Evolutionary conservation across 352 stramenopile species (phyloP).

Genomic region (Thalassiosira livingstoniorum): DNA sequence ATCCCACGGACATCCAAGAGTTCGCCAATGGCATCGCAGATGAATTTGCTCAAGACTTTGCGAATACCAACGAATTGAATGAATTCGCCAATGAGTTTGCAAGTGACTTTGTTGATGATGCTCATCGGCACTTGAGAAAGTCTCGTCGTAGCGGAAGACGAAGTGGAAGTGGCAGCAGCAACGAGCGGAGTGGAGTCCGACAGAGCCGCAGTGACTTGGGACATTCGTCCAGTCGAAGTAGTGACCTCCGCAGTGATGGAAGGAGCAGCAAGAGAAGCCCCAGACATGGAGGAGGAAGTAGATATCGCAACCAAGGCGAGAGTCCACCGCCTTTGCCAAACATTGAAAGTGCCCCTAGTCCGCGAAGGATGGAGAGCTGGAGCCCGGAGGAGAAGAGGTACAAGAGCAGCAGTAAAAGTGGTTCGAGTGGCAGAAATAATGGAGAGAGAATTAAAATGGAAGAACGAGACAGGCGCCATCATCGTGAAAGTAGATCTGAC

Average conservation of each 20-base stretch:
- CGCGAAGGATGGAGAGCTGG: background rate
- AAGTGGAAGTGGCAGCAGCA: background rate
- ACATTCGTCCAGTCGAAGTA: background rate
- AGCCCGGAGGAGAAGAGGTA: background rate
- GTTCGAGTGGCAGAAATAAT: background rate
- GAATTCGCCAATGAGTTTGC: too few relatives aligned
- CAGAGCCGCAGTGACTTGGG: background rate
- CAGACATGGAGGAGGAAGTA: too few relatives aligned
- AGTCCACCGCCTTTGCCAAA: constrained; percentile 35
- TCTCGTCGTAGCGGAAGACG: background rate
- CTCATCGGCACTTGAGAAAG: background rate
- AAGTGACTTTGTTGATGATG: too few relatives aligned
- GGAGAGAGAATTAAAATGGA: background rate
- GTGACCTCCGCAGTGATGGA: constrained; percentile 9
- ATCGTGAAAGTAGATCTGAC: background rate
- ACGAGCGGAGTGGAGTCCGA: background rate
- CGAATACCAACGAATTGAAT: too few relatives aligned
- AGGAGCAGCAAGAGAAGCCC: too few relatives aligned
- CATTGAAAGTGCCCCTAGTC: constrained; percentile 28
- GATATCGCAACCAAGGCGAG: background rate
- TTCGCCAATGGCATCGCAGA: background rate
- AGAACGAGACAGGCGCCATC: background rate
- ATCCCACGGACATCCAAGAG: background rate
- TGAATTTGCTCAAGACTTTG: too few relatives aligned
- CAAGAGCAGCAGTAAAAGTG: constrained; percentile 1